These are phyloP conservation scores for Paradendryphiella salina DNA, from an alignment of 2,329 filamentous ascomycete genomes.

Conservation along the genomic window DNA sequence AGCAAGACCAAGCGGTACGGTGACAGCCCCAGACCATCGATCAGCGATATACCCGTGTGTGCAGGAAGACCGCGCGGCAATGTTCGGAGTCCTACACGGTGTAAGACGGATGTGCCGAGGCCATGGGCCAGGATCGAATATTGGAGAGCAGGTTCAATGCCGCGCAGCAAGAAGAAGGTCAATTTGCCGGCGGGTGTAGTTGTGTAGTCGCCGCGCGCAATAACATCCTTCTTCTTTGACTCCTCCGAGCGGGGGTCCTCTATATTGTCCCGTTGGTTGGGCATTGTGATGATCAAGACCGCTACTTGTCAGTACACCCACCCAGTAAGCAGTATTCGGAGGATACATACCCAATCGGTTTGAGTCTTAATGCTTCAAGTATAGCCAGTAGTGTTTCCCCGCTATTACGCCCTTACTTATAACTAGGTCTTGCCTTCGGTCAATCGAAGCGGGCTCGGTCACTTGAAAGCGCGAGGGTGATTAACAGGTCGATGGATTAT, in stretches of 20 bases:
- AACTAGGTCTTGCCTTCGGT: too few relatives aligned
- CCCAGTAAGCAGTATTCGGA: not conserved
- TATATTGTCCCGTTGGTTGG: not conserved
- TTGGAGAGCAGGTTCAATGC: constrained; percentile 54
- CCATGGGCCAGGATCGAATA: constrained; percentile 55
- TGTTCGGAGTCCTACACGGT: constrained; percentile 51
- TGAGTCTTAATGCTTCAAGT: not conserved
- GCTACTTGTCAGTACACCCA: not conserved
- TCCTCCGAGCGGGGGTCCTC: constrained; percentile 36
- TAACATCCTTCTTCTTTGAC: constrained; percentile 43
- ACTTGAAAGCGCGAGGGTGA: constrained; percentile 1
- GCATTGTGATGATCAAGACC: not conserved
- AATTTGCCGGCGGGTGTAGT: constrained; percentile 46
- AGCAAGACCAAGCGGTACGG: constrained; percentile 57
- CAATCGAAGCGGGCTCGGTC: not conserved
- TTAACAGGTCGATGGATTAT: constrained; percentile 2
- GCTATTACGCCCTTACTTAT: not conserved
- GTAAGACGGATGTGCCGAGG: constrained; percentile 50
- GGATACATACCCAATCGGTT: not conserved
- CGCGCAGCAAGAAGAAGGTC: constrained; percentile 53
- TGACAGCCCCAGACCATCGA: constrained; percentile 54
- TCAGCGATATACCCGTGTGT: constrained; percentile 44
- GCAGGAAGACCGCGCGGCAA: constrained; percentile 50
- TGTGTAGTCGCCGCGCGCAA: constrained; percentile 49
- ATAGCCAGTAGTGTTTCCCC: not conserved